Conservation (phyloP, 1,139 yeast genomes). For the Suzukiozyma palmioleophila region DNA sequence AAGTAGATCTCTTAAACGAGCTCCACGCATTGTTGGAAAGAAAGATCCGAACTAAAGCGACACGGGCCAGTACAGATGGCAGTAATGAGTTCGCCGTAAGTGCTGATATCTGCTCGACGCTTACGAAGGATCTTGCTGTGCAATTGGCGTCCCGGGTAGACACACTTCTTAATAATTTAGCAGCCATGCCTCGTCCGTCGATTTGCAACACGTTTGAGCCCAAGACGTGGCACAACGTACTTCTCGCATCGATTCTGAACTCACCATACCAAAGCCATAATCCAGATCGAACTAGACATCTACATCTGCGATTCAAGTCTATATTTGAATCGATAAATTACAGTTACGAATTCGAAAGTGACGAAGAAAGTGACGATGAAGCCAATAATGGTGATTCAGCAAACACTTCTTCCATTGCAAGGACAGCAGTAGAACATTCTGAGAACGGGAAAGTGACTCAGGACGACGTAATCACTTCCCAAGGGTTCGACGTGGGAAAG, state of each 20-base stretch:
- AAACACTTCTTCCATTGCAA: too few species aligned
- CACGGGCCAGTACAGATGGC: neutral
- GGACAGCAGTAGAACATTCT: too few species aligned
- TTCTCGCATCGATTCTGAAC: conserved; percentile 19
- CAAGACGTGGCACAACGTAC: conserved; percentile 26
- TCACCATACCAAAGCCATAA: conserved; percentile 11
- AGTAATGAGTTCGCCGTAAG: conserved; percentile 10
- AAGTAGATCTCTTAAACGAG: conserved; percentile 31
- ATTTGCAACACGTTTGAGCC: neutral
- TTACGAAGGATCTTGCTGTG: conserved; percentile 17
- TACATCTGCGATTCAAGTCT: conserved; percentile 19
- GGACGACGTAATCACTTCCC: too few species aligned
- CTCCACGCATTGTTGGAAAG: conserved; percentile 34
- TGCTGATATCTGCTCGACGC: conserved; percentile 18
- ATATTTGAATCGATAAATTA: conserved; percentile 19
- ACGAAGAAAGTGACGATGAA: conserved; percentile 6
- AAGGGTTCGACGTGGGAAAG: neutral
- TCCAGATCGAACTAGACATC: conserved; percentile 9
- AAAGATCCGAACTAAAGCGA: conserved; percentile 20
- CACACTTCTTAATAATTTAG: conserved; percentile 9
- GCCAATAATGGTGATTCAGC: neutral
- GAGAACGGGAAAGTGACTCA: too few species aligned
- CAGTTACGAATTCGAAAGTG: conserved; percentile 20
- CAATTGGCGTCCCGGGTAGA: conserved; percentile 20
- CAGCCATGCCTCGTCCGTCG: neutral